A percentile compares a stretch with the other conserved stretches of the same genome.
Evolutionary conservation across 345 rosid species (phyloP).

Genomic region (Lenwebbia sp.): DNA sequence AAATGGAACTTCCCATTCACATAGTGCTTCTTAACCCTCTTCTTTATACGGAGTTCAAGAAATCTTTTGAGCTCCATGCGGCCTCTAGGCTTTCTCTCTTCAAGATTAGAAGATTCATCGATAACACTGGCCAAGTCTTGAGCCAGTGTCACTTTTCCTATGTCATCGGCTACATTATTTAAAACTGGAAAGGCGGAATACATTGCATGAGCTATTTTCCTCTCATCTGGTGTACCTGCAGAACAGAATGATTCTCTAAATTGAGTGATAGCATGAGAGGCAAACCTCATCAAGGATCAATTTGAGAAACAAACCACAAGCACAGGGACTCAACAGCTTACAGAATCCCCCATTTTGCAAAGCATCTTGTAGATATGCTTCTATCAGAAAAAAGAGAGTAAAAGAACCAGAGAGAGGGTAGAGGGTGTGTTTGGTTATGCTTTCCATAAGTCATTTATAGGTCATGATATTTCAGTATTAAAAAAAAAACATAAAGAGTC

Average conservation of each 20-base stretch:
- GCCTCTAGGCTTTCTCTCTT: slow-evolving; percentile 32
- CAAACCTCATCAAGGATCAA: background rate
- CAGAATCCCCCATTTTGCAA: background rate
- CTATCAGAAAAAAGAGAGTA: background rate
- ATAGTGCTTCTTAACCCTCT: slow-evolving; percentile 69
- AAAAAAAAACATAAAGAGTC: background rate
- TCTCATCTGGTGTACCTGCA: background rate
- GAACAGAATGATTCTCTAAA: background rate
- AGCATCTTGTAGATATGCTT: background rate
- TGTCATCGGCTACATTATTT: background rate
- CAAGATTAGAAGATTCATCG: slow-evolving; percentile 36
- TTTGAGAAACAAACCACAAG: background rate
- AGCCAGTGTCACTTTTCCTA: slow-evolving; percentile 36
- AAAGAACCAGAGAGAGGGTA: background rate
- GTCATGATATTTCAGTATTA: background rate
- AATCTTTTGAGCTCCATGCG: slow-evolving; percentile 62
- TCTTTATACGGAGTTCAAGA: slow-evolving; percentile 65
- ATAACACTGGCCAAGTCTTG: slow-evolving; percentile 50
- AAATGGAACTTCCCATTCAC: slow-evolving; percentile 46
- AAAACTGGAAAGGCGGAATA: background rate
- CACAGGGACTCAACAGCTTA: background rate
- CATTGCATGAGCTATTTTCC: background rate
- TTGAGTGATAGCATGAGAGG: background rate
- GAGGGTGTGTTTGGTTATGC: background rate
- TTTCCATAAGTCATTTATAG: background rate